Evolutionary conservation across 192 early-diverging fungal genomes (phyloP).

Genomic region (Linnemannia exigua): DNA sequence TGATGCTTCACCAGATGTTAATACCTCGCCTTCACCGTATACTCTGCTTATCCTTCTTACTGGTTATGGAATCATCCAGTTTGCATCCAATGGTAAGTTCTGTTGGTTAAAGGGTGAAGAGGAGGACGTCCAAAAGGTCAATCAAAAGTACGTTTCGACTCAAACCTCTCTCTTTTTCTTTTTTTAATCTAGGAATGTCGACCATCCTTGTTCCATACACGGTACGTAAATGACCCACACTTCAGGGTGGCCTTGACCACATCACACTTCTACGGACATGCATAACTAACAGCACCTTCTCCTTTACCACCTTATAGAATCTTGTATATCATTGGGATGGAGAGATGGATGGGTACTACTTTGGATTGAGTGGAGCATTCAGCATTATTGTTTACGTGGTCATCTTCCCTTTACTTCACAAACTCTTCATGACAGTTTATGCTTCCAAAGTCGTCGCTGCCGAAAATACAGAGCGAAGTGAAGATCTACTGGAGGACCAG

Average conservation of each 20-base stretch:
- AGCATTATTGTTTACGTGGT: conserved; percentile 32
- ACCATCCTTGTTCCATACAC: conserved; percentile 37
- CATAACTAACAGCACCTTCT: neutral
- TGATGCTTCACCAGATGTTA: conserved; percentile 23
- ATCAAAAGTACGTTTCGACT: neutral
- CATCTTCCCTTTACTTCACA: conserved; percentile 36
- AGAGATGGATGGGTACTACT: conserved; percentile 12
- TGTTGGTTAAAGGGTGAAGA: neutral
- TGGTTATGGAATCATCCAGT: conserved; percentile 20
- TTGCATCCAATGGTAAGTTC: conserved; percentile 22
- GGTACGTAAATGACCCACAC: conserved; percentile 10
- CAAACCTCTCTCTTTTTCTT: neutral
- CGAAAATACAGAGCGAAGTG: neutral
- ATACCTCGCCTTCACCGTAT: conserved; percentile 26
- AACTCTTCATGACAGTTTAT: conserved; percentile 15
- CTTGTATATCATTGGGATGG: conserved; percentile 29
- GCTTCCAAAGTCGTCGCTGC: neutral
- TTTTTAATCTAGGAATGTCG: neutral
- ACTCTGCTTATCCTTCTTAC: conserved; percentile 21
- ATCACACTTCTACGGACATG: neutral
- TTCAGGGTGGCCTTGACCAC: neutral
- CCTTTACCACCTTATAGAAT: conserved; percentile 13
- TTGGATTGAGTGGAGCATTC: conserved; percentile 7
- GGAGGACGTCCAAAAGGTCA: neutral
- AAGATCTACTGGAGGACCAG: neutral